phyloP scores from a whole-genome alignment of 2,329 filamentous ascomycete species.

The Alternaria dauci region DNA sequence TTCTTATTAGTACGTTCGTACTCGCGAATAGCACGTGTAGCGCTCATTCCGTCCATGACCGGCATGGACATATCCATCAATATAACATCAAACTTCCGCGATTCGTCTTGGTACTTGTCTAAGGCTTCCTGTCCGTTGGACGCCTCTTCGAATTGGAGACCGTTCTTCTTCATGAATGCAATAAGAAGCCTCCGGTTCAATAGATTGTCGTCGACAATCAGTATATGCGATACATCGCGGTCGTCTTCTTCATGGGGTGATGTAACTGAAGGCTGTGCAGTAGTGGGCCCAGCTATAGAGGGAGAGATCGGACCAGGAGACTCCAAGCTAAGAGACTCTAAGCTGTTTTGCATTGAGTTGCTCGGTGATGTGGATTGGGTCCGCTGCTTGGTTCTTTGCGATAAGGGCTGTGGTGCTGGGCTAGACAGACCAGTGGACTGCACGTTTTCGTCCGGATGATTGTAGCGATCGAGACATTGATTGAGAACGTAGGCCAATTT shows the following conservation, averaged over 20 bases:
- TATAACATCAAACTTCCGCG: slow-evolving; percentile 33
- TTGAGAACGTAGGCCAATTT: slow-evolving; percentile 44
- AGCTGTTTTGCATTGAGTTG: not conserved
- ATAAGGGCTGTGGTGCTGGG: not conserved
- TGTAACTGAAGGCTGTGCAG: not conserved
- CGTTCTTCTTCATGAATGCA: slow-evolving; percentile 42
- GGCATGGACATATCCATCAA: slow-evolving; percentile 52
- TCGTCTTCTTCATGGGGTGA: slow-evolving; percentile 2
- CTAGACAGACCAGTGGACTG: not conserved
- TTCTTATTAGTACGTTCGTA: slow-evolving; percentile 34
- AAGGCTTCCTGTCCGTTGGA: slow-evolving; percentile 47
- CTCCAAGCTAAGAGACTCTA: not conserved
- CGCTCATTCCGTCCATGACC: slow-evolving; percentile 49
- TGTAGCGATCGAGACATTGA: slow-evolving; percentile 40
- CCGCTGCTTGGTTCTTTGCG: not conserved
- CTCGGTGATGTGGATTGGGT: not conserved
- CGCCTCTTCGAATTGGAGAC: slow-evolving; percentile 34
- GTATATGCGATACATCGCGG: slow-evolving; percentile 23
- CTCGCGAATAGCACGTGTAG: slow-evolving; percentile 45
- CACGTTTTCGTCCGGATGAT: slow-evolving; percentile 33
- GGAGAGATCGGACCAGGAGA: not conserved
- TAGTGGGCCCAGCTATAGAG: not conserved
- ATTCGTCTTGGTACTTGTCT: slow-evolving; percentile 29
- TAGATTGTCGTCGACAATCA: slow-evolving; percentile 52
- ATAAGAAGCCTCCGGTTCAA: slow-evolving; percentile 50